These are phyloP conservation scores for Neopestalotiopsis rosae DNA, from an alignment of 2,329 filamentous ascomycete species.

Conservation along the genomic window DNA sequence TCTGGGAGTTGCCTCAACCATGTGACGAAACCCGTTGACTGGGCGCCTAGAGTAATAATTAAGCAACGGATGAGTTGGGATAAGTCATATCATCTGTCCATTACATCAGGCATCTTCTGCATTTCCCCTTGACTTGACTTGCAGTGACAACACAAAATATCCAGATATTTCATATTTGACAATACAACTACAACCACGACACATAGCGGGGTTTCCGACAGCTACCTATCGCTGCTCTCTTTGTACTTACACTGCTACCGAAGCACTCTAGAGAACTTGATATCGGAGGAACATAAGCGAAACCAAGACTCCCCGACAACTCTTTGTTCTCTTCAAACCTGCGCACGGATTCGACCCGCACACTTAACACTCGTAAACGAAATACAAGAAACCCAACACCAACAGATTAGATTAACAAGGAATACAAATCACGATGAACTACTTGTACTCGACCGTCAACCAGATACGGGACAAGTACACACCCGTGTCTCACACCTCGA, in stretches of 20 bases:
- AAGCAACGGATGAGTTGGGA: neutral
- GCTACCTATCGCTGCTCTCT: neutral
- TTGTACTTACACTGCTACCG: conserved; percentile 7
- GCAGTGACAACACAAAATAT: neutral
- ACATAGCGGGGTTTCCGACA: conserved; percentile 2
- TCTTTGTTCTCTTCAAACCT: conserved; percentile 4
- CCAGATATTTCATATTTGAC: neutral
- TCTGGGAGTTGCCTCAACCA: conserved; percentile 16
- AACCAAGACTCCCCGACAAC: neutral
- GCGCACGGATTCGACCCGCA: neutral
- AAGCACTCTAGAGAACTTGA: neutral
- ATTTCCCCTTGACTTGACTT: neutral
- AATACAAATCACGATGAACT: conserved; percentile 68
- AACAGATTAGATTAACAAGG: neutral
- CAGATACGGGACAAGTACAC: conserved; percentile 91
- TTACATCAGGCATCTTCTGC: conserved; percentile 9
- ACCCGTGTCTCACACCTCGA: conserved; percentile 87
- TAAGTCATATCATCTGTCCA: conserved; percentile 3
- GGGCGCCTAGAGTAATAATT: conserved; percentile 9
- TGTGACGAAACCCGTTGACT: conserved; percentile 18
- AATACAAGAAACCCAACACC: neutral
- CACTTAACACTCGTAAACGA: neutral
- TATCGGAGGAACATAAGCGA: neutral
- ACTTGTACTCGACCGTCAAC: conserved; percentile 91
- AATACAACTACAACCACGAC: neutral